Evolutionary conservation across 805 yeast species (phyloP).

Genomic region (Limtongozyma cylindracea): DNA sequence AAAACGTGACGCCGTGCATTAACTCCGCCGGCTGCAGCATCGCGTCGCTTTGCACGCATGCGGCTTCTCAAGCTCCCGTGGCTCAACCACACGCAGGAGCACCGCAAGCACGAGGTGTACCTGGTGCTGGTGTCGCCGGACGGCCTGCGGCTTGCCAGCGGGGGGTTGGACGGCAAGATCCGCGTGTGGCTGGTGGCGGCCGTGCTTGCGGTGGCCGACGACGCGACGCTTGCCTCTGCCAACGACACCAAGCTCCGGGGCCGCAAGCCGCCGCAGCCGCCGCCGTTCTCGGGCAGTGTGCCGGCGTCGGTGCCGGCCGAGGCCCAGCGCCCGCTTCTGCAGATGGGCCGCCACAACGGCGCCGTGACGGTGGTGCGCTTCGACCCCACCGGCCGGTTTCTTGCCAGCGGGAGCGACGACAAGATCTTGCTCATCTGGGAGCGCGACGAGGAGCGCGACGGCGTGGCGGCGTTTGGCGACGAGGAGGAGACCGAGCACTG

Average conservation of each 20-base stretch:
- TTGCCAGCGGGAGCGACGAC: constrained; percentile 93
- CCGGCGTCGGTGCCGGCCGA: constrained; percentile 1
- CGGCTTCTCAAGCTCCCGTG: constrained; percentile 17
- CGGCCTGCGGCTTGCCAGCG: constrained; percentile 73
- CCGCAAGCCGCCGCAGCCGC: constrained; percentile 2
- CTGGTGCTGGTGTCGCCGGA: constrained; percentile 62
- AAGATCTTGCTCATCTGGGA: constrained; percentile 85
- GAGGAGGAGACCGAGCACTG: constrained; percentile 69
- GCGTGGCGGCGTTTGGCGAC: constrained; percentile 25
- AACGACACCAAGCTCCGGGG: constrained; percentile 1
- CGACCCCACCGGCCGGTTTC: constrained; percentile 73
- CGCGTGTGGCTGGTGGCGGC: constrained; percentile 63
- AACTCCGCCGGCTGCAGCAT: no score
- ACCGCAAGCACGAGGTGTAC: constrained; percentile 61
- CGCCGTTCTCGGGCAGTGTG: constrained; percentile 1
- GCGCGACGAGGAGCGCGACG: constrained; percentile 36
- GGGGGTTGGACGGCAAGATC: constrained; percentile 79
- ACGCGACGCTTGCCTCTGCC: constrained; percentile 1
- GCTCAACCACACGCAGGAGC: constrained; percentile 31
- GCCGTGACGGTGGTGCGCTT: constrained; percentile 88
- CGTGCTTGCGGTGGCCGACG: constrained; percentile 6
- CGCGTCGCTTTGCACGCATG: no score
- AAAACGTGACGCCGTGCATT: no score
- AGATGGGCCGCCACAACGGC: constrained; percentile 91
- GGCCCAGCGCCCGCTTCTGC: constrained; percentile 37